Evolutionary conservation across 2,329 filamentous ascomycete species (phyloP), one percentile per base, ranked within the genome.

Genomic region (Epichloe baconii): DNA sequence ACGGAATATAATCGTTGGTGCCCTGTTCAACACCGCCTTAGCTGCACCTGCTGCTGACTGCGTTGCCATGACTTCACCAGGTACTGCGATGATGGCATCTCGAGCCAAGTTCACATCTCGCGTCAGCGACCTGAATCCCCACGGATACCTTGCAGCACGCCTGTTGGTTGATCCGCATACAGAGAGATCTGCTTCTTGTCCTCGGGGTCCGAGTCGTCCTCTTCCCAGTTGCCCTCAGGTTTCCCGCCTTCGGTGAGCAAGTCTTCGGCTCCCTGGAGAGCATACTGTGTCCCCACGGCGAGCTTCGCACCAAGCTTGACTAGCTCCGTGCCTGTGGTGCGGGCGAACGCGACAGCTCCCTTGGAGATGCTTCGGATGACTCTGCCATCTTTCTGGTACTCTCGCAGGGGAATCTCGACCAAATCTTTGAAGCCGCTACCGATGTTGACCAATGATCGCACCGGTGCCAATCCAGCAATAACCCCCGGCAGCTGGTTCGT

Each of bases 81-180:
- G 91, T 26, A 98, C 88, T 1, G 91, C 93, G 59, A 98, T 91
- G 52, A 98, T 88, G 10, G 91, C 93, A 68, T 98, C 89, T 52
- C 84, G 77, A 0, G 93, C 88, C 44, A 90, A 74, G 40, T 91
- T 76, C n/a, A 98, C 73, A 65, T 98, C 94, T 36, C 89, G 80
- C 54, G 90, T 83, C 31, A 98, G 75, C 49, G 89, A 87, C 31
- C 82, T 74, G 60, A 90, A 91, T 4, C 89, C 93, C 86, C 86
- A 3, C 86, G 78, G 15, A 98, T 72, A 3, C 93, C 93, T 59
- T 94, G 87, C 3, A 91, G 76, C 3, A 98, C 86, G 1, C 88
- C 88, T 2, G 93, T 80, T 0, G 94, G 94, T 63, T 97, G 93
- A 59, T 97, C 87, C 0, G 94, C 93, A 62, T 98, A 98, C 2